Evolutionary conservation across 2,329 filamentous ascomycete species (phyloP).

Genomic region (Nemania abortiva): DNA sequence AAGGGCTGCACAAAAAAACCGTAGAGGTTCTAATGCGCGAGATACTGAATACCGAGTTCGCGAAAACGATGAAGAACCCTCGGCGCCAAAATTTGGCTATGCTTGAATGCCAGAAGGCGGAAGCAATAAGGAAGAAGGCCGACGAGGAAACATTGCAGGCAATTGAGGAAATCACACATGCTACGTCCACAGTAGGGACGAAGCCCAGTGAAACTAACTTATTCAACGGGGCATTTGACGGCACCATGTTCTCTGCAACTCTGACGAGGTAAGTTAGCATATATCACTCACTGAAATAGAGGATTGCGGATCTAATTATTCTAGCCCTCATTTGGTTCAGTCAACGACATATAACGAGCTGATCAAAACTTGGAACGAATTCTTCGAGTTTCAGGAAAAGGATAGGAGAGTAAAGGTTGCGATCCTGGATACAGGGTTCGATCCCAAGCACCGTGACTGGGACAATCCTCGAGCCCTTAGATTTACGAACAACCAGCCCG

Average conservation of each 20-base stretch:
- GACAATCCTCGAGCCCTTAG: slow-evolving; percentile 13
- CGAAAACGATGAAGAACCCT: background rate
- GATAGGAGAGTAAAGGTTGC: slow-evolving; percentile 15
- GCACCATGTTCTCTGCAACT: slow-evolving; percentile 9
- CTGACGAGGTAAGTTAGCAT: background rate
- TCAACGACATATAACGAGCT: slow-evolving; percentile 5
- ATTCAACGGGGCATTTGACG: slow-evolving; percentile 10
- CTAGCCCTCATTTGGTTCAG: background rate
- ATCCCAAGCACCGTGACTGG: slow-evolving; percentile 17
- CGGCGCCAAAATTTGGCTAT: background rate
- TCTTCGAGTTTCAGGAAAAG: slow-evolving; percentile 9
- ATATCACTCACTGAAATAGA: background rate
- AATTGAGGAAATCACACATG: background rate
- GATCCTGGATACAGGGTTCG: slow-evolving; percentile 20
- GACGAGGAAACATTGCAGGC: background rate
- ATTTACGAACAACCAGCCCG: slow-evolving; percentile 10
- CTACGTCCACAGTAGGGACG: background rate
- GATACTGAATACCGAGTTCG: background rate
- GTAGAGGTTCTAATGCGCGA: background rate
- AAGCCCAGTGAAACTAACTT: background rate
- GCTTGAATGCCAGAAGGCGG: slow-evolving; percentile 2
- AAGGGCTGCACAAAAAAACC: background rate
- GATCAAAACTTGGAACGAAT: slow-evolving; percentile 4
- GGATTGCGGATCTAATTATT: background rate
- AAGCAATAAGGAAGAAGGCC: slow-evolving; percentile 1